These are phyloP conservation scores for Salix caprea DNA, from an alignment of 345 rosid genomes.

Conservation along the genomic window DNA sequence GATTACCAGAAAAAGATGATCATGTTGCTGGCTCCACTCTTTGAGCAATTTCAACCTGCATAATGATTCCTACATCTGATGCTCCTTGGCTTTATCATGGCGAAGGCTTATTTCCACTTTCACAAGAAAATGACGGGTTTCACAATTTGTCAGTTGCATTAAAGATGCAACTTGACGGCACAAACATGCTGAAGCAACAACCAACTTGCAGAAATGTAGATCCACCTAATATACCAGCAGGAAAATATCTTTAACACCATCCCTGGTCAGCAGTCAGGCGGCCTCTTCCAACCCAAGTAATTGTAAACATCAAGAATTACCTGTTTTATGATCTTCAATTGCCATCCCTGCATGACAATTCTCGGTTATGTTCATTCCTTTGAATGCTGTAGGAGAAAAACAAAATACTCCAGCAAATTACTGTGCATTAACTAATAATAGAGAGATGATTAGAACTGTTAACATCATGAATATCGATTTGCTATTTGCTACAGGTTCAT, in stretches of 20 bases:
- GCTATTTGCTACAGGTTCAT: conserved; percentile 2
- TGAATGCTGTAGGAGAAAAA: conserved; percentile 6
- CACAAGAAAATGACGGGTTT: not conserved
- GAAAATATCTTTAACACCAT: not conserved
- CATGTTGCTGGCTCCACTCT: not conserved
- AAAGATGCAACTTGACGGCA: not conserved
- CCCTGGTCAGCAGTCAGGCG: conserved; percentile 12
- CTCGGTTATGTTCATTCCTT: conserved; percentile 11
- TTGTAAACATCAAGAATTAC: conserved; percentile 1
- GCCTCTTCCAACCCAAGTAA: conserved; percentile 9
- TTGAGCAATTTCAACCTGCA: not conserved
- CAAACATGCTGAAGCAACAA: not conserved
- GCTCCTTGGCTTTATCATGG: not conserved
- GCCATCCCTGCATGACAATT: conserved; percentile 6
- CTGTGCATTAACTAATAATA: conserved; percentile 25
- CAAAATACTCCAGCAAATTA: conserved; percentile 28
- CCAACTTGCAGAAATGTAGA: not conserved
- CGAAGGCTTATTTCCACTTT: conserved; percentile 3
- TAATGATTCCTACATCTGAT: not conserved
- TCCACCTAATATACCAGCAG: not conserved
- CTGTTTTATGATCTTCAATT: conserved; percentile 11
- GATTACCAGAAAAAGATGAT: not conserved
- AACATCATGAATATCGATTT: not conserved
- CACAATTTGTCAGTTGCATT: not conserved
- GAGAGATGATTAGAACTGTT: conserved; percentile 11